A percentile compares a stretch with the other conserved stretches of the same genome.
phyloP scores from a whole-genome alignment of 139 green algal genomes.

The Chlamydomonas urium region DNA sequence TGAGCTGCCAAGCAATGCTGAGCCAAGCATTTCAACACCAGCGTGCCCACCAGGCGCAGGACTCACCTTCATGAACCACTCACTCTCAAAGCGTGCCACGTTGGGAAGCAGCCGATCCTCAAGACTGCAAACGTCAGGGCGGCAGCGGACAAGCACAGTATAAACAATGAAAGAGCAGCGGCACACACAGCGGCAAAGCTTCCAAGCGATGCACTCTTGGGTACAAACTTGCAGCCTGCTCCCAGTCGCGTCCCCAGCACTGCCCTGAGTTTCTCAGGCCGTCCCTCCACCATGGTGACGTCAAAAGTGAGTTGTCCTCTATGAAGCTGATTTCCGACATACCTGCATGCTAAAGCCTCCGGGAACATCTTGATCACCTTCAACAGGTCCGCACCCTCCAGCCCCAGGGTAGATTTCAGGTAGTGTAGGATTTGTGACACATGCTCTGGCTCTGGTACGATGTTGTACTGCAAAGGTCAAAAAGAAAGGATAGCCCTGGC shows the following conservation, averaged over 20 bases:
- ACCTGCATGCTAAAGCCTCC: not conserved
- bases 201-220: not conserved
- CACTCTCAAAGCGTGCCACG: not conserved
- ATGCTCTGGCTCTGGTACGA: too few species aligned
- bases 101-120: not conserved
- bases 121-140: not conserved
- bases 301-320: too few species aligned
- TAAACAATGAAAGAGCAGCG: not conserved
- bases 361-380: not conserved
- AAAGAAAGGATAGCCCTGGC: too few species aligned
- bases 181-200: not conserved
- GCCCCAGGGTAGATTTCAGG: too few species aligned
- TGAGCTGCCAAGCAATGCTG: not conserved
- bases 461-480: too few species aligned
- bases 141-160: too few species aligned
- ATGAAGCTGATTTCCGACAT: not conserved
- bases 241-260: too few species aligned
- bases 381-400: not conserved
- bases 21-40: not conserved
- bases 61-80: slow-evolving; percentile 2
- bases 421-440: too few species aligned
- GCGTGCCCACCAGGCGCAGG: not conserved
- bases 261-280: too few species aligned
- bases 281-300: too few species aligned
- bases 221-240: too few species aligned